A percentile compares a stretch with the other conserved stretches of the same genome.
These are phyloP conservation scores for Misopates orontium DNA, from an alignment of 257 asterid genomes.

Conservation along the genomic window DNA sequence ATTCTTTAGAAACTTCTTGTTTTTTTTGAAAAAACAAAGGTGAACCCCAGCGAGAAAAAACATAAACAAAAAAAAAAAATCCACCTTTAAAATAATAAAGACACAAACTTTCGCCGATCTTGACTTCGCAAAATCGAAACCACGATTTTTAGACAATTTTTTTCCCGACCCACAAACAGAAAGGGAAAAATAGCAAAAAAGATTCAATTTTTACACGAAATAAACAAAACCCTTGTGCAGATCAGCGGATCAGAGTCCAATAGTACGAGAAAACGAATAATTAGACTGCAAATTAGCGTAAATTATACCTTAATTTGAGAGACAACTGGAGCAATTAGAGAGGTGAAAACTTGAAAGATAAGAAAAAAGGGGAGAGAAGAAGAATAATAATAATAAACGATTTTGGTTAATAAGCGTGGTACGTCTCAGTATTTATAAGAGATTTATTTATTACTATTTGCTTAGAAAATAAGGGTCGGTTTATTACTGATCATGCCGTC, in stretches of 20 bases:
- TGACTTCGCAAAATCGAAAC: slow-evolving; percentile 13
- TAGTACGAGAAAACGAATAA: not conserved
- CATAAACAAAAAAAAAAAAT: no score
- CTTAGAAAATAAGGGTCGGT: not conserved
- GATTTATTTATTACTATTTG: not conserved
- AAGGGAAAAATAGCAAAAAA: slow-evolving; percentile 17
- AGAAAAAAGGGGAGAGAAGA: slow-evolving; percentile 2
- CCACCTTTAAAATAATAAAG: slow-evolving; percentile 20
- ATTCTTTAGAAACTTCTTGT: no score
- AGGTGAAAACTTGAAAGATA: slow-evolving; percentile 24
- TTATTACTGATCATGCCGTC: slow-evolving; percentile 21
- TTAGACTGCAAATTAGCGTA: slow-evolving; percentile 22
- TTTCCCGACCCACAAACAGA: slow-evolving; percentile 35
- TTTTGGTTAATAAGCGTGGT: not conserved
- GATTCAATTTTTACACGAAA: slow-evolving; percentile 28
- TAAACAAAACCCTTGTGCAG: slow-evolving; percentile 19
- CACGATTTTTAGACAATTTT: slow-evolving; percentile 5
- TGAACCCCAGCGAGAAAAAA: no score
- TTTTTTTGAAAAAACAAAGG: no score
- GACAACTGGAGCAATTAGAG: slow-evolving; percentile 34
- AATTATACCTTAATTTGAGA: slow-evolving; percentile 35
- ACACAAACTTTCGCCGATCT: slow-evolving; percentile 19
- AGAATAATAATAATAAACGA: slow-evolving; percentile 14
- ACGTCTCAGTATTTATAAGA: slow-evolving; percentile 18
- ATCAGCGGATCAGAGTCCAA: slow-evolving; percentile 27